Base-by-base conservation (phyloP, 345 rosid genomes). In the Heritiera littoralis region DNA sequence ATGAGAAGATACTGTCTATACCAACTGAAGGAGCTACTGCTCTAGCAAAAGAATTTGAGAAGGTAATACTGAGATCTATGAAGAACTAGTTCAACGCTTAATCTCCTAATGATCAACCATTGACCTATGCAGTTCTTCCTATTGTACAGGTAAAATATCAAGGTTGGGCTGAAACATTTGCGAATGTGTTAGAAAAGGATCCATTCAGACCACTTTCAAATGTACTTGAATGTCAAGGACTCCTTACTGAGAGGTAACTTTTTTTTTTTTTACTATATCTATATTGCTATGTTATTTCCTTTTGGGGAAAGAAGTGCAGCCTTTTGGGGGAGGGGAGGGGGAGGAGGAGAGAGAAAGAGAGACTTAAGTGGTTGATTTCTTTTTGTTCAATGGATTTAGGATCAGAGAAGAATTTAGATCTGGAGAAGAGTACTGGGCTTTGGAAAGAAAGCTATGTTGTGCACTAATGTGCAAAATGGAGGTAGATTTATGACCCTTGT, bases 391-490 rank as follows among this genome's bases (percentile, higher is more conserved):
- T 76, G 77, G 61, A 55, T 79, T 74, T 81, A 95, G 97, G 86
- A 89, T 92, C 77, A 83, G 52, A 18, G 88, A 90, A 82, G 97
- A 95, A 86, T 80, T 95, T 70, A 85, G 75, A 8, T 43, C 8
- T 43, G 45, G 45, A 43, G 45, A 43, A 43, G 45, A 43, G 45
- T 43, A 43, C 8, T 43, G 98, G 99, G 84, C 90, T 77, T 80
- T 95, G 73, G 99, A 95, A 84, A 91, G 99, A 89, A 89, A 88
- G 86, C 96, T 93, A 41, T 93, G 99, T 79, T 80, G 79, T 82
- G 92, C 92, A 74, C 86, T 92, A 70, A 80, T 79, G 69, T 80
- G 72, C 70, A 83, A 85, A 82, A 75, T 83, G 10, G 84, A 85
- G 91, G 98, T 95, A 78, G 51, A 35, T 69, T 30, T 43, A 9